A percentile compares a stretch with the other conserved stretches of the same genome.
These are phyloP conservation scores for Juncus effusus DNA, from an alignment of 176 grass and related monocot species.

Conservation along the genomic window DNA sequence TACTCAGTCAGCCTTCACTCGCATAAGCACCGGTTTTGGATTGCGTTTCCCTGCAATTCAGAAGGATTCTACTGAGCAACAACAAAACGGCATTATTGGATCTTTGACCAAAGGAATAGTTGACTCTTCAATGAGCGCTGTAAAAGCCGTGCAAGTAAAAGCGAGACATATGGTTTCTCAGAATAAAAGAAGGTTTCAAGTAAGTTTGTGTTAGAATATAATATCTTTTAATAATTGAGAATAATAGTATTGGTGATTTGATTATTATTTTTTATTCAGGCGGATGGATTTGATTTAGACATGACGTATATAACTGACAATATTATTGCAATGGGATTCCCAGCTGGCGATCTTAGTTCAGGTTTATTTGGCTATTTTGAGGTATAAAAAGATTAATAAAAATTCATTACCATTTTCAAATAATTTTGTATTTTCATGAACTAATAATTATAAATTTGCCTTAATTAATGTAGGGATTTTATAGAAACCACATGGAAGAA, in stretches of 20 bases:
- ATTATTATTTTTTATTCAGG: constrained; percentile 50
- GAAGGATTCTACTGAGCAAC: constrained; percentile 26
- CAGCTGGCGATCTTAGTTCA: constrained; percentile 95
- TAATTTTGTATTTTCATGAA: constrained; percentile 4
- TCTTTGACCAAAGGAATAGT: constrained; percentile 86
- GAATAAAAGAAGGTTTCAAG: constrained; percentile 97
- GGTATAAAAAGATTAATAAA: constrained; percentile 37
- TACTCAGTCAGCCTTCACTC: constrained; percentile 70
- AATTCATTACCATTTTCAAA: background rate
- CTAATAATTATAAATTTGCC: constrained; percentile 19
- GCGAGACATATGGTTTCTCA: constrained; percentile 98
- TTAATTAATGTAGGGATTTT: constrained; percentile 65
- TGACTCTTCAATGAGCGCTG: constrained; percentile 88
- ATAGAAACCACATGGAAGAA: constrained; percentile 99
- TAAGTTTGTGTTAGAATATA: background rate
- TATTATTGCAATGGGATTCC: constrained; percentile 99
- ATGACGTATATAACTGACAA: constrained; percentile 99
- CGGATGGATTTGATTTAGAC: constrained; percentile 99
- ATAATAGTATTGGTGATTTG: constrained; percentile 1
- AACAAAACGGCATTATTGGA: constrained; percentile 60
- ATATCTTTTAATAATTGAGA: background rate
- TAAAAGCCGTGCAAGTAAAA: constrained; percentile 99
- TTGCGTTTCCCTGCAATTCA: constrained; percentile 65
- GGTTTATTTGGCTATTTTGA: constrained; percentile 99
- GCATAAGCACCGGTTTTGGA: constrained; percentile 76